Conservation (phyloP, 495 filamentous ascomycete species). For the Penicillium argentinense region DNA sequence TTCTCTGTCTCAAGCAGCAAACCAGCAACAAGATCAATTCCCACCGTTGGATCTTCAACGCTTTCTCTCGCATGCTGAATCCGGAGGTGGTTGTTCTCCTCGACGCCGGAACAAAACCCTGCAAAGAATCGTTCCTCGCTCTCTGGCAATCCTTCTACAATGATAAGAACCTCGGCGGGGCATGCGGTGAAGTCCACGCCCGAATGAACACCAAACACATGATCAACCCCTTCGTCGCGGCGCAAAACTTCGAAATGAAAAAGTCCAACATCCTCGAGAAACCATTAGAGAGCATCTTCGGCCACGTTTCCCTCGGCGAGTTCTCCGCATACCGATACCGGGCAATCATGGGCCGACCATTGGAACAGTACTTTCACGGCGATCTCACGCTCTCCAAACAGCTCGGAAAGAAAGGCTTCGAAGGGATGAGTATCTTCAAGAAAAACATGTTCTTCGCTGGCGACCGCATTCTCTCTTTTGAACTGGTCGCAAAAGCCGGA, state of each 20-base stretch:
- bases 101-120: constrained; percentile 94
- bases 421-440: constrained; percentile 99
- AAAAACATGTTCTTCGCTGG: constrained; percentile 99
- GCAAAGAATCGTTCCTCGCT: constrained; percentile 80
- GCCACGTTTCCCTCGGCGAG: constrained; percentile 94
- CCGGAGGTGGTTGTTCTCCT: constrained; percentile 94
- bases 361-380: constrained; percentile 99
- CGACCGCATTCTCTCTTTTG: constrained; percentile 99
- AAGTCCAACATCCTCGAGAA: constrained; percentile 98
- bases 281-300: constrained; percentile 91
- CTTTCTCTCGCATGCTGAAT: constrained; percentile 91
- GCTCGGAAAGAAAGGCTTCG: constrained; percentile 95
- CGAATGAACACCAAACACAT: constrained; percentile 91
- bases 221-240: constrained; percentile 88
- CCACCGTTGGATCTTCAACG: constrained; percentile 96
- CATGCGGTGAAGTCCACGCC: constrained; percentile 97
- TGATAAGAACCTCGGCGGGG: constrained; percentile 94
- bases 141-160: constrained; percentile 99
- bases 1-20: constrained; percentile 17
- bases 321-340: constrained; percentile 98
- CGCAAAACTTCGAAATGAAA: constrained; percentile 99
- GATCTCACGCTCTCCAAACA: constrained; percentile 93
- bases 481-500: constrained; percentile 94
- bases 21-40: constrained; percentile 90
- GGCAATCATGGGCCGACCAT: constrained; percentile 92